Percentiles rank a stretch among this genome's conserved stretches.
phyloP scores from a whole-genome alignment of 108 stramenopile species.

The Heterococcus sp. region DNA sequence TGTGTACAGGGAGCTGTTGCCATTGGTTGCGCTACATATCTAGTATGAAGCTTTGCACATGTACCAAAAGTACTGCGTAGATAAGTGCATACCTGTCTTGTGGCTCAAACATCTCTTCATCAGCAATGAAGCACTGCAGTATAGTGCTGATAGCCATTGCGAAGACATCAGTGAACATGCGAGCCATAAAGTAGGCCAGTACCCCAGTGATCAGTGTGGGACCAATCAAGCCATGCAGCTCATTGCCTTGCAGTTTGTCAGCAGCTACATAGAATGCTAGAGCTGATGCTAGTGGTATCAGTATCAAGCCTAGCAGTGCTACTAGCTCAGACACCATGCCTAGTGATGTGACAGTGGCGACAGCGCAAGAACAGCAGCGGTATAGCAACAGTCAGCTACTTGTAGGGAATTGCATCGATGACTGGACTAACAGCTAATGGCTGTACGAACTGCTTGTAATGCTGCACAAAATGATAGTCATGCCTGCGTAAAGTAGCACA shows the following conservation, averaged over 20 bases:
- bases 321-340: background rate
- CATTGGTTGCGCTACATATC: no score
- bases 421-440: no score
- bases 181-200: constrained; percentile 22
- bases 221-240: constrained; percentile 20
- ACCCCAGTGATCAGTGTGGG: constrained; percentile 26
- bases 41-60: no score
- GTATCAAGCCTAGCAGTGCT: background rate
- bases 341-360: background rate
- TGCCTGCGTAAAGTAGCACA: no score
- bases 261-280: constrained; percentile 14
- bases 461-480: no score
- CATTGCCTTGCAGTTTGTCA: constrained; percentile 3
- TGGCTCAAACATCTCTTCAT: constrained; percentile 59
- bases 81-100: constrained; percentile 1
- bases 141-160: constrained; percentile 59
- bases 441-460: no score
- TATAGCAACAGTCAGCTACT: background rate
- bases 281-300: constrained; percentile 23
- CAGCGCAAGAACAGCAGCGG: background rate
- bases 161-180: constrained; percentile 50
- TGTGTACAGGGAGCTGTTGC: no score
- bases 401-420: no score
- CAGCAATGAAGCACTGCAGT: constrained; percentile 59
- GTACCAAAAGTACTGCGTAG: no score